Conservation (phyloP, 2,329 filamentous ascomycete species). For the Alternaria triticina region DNA sequence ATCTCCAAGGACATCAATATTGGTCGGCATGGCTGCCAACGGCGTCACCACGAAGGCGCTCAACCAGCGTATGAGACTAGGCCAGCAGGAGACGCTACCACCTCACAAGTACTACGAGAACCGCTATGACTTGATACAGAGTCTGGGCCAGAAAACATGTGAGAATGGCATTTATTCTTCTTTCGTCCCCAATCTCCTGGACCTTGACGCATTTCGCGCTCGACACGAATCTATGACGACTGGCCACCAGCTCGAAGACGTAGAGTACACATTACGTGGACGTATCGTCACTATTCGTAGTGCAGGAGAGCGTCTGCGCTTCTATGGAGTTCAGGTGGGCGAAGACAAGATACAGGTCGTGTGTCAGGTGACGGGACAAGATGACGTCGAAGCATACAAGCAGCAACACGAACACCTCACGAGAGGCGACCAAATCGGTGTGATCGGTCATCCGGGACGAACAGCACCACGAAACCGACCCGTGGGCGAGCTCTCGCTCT, state of each 20-base stretch:
- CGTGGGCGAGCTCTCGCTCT: conserved; percentile 91
- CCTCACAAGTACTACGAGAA: background rate
- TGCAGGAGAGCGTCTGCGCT: background rate
- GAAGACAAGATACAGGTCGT: background rate
- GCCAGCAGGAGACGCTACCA: background rate
- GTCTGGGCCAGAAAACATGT: background rate
- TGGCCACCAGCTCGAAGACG: background rate
- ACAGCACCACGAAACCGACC: conserved; percentile 89
- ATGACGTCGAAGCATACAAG: background rate
- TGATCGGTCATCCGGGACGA: conserved; percentile 81
- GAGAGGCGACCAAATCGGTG: conserved; percentile 61
- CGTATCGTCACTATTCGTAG: background rate
- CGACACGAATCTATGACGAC: background rate
- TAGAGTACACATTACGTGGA: background rate
- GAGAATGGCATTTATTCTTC: background rate
- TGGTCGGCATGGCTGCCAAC: background rate
- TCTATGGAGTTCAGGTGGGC: background rate
- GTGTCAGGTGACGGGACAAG: background rate
- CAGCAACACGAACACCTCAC: background rate
- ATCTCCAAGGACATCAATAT: background rate
- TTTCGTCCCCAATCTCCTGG: background rate
- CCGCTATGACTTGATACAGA: background rate
- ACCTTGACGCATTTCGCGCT: background rate
- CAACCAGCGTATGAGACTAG: background rate
- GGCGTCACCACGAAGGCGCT: background rate